Evolutionary conservation across 805 yeast genomes (phyloP), one percentile per base, ranked within the genome.

Genomic region (Starmera pachycereana): DNA sequence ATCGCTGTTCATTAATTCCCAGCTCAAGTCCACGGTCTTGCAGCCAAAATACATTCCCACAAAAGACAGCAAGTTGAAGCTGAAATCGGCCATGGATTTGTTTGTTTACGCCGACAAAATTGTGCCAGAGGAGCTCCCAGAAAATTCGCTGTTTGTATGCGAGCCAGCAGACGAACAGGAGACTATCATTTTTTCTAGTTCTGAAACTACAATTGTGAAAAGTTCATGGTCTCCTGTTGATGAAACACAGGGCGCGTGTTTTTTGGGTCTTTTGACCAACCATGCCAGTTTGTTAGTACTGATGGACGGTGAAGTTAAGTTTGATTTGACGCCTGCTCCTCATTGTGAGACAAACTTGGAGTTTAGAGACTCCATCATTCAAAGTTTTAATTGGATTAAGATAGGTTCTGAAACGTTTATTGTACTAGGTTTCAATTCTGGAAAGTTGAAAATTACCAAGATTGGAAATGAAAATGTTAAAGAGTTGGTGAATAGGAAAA

Each of bases 181-280:
- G 6, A 38, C 49, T 2, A 49, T 53, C 2, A 18, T 47, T 7
- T 44, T 45, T 22, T 39, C 51, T 8, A 19, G 42, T 12, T 10
- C 36, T 11, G 54, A 51, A 6, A 45, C 39, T 11, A 14, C 38
- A 1, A 32, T 49, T 12, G 38, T 41, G 1, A 41, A 42, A 28
- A 12, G 48, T 16, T 36, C 35, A 13, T 53, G 54, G 54, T 54
- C 58, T 1, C 57, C 57, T 3, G 18, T 54, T n/a, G 27, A 38
- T 12, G 12, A 22, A 11, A 31, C 40, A 22, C 40, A 45, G n/a
- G 38, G 40, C 5, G 33, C 46, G 10, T 47, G 43, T 29, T 36
- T 22, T 22, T 22, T 54, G n/a, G 51, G 52, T 0, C 12, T 51
- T 2, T 36, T 53, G 22, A 54, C 57, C 0, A 46, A 39, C 19